A percentile compares a stretch with the other conserved stretches of the same genome.
phyloP scores from a whole-genome alignment of 164 flowering plant genomes.

The Sextonia rubra region DNA sequence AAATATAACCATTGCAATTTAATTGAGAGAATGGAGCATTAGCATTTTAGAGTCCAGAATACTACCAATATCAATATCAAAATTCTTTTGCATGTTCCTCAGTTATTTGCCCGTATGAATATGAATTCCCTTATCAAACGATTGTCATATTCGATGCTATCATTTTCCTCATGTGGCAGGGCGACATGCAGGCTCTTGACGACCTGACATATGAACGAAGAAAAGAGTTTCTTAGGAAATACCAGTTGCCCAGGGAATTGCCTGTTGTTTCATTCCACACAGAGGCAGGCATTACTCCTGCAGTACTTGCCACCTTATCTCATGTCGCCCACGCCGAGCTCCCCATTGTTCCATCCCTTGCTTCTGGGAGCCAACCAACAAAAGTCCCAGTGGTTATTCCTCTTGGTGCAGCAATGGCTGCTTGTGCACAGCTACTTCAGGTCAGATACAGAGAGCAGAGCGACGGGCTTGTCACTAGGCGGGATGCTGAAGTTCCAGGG shows the following conservation, averaged over 20 bases:
- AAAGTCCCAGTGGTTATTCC: conserved; percentile 86
- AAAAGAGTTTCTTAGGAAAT: conserved; percentile 61
- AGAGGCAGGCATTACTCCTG: conserved; percentile 79
- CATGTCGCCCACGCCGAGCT: conserved; percentile 93
- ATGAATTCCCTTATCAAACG: too few relatives aligned
- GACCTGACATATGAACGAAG: conserved; percentile 87
- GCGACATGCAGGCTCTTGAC: conserved; percentile 87
- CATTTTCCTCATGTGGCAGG: conserved; percentile 36
- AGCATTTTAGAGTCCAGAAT: too few relatives aligned
- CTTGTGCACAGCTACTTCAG: conserved; percentile 85
- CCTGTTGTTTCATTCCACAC: conserved; percentile 88
- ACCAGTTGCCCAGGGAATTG: conserved; percentile 68
- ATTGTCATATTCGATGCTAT: not conserved
- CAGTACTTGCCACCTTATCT: conserved; percentile 36
- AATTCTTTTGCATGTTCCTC: too few relatives aligned
- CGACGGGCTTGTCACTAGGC: conserved; percentile 90
- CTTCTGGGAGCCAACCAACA: conserved; percentile 37
- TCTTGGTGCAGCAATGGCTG: conserved; percentile 95
- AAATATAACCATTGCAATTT: too few relatives aligned
- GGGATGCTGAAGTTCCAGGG: conserved; percentile 98
- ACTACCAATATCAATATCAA: too few relatives aligned
- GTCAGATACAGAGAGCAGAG: conserved; percentile 85
- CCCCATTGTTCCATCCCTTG: conserved; percentile 38
- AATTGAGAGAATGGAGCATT: too few relatives aligned
- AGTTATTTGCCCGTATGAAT: too few relatives aligned